phyloP scores from a whole-genome alignment of 352 stramenopile species.

The Thalassiosira livingstoniorum region DNA sequence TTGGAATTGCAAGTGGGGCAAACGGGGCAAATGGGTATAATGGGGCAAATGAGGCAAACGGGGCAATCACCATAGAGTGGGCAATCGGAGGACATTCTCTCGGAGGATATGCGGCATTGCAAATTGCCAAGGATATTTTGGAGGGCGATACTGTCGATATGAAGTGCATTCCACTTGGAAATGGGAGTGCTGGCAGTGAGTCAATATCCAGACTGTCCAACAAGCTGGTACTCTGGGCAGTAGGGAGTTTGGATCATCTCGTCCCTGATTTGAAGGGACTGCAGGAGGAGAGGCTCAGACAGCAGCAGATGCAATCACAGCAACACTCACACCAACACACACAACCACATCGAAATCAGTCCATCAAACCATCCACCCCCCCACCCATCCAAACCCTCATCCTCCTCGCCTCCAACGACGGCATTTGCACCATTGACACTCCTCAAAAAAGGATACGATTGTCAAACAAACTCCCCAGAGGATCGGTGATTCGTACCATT shows the following conservation, averaged over 20 bases:
- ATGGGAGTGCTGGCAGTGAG: too few species aligned
- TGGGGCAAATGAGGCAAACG: not conserved
- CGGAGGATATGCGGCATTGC: constrained; percentile 46
- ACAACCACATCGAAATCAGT: not conserved
- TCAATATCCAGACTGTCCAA: constrained; percentile 44
- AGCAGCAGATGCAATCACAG: not conserved
- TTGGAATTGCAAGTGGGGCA: not conserved
- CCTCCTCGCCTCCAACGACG: constrained; percentile 43
- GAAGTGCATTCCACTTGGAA: constrained; percentile 18
- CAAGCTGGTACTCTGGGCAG: constrained; percentile 47
- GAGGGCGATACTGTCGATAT: constrained; percentile 16
- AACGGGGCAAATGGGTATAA: not conserved
- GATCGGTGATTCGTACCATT: constrained; percentile 29
- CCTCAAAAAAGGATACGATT: constrained; percentile 24
- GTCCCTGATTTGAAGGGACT: constrained; percentile 35
- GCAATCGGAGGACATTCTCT: constrained; percentile 41
- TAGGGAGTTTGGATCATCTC: constrained; percentile 16
- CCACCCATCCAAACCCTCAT: constrained; percentile 22
- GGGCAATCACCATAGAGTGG: constrained; percentile 29
- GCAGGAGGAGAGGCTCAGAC: too few species aligned
- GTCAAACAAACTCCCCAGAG: constrained; percentile 34
- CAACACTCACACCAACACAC: not conserved
- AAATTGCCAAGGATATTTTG: constrained; percentile 44
- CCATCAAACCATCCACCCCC: constrained; percentile 1
- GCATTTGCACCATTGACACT: constrained; percentile 36